Conservation (phyloP, 352 stramenopile genomes). For the Blastocystis hominis region DNA sequence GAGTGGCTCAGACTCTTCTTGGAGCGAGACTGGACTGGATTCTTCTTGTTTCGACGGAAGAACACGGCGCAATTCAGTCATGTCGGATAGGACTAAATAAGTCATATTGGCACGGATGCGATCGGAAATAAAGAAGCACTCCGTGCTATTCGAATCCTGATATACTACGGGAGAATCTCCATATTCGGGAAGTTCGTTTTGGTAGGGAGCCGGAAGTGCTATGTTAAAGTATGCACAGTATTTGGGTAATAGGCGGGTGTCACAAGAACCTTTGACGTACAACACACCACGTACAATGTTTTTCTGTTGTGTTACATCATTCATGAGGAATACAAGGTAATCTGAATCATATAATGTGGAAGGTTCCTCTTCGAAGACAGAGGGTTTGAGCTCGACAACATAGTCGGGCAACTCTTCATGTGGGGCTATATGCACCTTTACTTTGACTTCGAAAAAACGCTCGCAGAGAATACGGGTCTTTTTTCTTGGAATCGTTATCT, state of each 20-base stretch:
- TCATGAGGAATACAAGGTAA: neutral
- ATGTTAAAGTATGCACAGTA: neutral
- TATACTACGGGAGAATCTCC: neutral
- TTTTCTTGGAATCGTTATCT: neutral
- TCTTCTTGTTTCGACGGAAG: neutral
- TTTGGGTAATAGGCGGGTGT: neutral
- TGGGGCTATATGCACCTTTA: neutral
- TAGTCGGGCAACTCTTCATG: neutral
- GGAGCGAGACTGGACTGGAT: neutral
- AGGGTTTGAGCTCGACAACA: neutral
- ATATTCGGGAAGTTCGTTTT: neutral
- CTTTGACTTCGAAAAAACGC: neutral
- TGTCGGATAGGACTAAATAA: neutral
- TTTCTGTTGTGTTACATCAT: neutral
- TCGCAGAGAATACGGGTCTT: neutral
- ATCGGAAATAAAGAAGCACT: neutral
- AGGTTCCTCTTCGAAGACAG: neutral
- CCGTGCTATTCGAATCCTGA: neutral
- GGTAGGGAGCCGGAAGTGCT: neutral
- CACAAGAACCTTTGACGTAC: neutral
- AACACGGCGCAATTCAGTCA: neutral
- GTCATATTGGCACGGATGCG: neutral
- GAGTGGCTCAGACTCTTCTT: neutral
- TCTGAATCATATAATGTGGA: neutral
- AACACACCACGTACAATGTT: neutral